phyloP scores from a whole-genome alignment of 306 rosid genomes.

The Coriaria nepalensis region DNA sequence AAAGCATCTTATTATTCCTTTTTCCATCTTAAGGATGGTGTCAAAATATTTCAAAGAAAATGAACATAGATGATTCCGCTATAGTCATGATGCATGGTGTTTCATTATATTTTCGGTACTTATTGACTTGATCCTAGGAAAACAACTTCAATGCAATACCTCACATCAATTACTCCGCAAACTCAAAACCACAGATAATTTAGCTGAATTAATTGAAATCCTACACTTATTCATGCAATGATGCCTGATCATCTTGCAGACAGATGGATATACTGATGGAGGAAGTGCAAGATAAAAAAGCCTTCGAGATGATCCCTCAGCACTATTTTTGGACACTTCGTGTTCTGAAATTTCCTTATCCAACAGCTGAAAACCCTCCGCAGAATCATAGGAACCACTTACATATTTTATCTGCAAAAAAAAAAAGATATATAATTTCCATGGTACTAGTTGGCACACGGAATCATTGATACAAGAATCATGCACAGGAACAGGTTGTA shows the following conservation, averaged over 20 bases:
- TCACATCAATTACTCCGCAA: no score
- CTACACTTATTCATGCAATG: conserved; percentile 76
- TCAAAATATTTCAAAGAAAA: no score
- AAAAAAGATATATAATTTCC: conserved; percentile 10
- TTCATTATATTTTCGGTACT: no score
- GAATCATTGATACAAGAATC: conserved; percentile 7
- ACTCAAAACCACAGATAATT: neutral
- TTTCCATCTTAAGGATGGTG: no score
- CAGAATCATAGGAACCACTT: conserved; percentile 75
- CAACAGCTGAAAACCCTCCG: conserved; percentile 56
- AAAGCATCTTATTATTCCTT: no score
- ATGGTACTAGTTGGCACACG: neutral
- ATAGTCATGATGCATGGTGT: no score
- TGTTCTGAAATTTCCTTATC: conserved; percentile 72
- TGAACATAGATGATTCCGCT: no score
- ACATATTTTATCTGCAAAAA: conserved; percentile 66
- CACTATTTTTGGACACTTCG: conserved; percentile 37
- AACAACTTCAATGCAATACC: no score
- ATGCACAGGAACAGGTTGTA: conserved; percentile 4
- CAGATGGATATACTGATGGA: conserved; percentile 94
- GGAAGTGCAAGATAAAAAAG: conserved; percentile 98
- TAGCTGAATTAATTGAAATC: conserved; percentile 20
- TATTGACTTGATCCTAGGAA: no score
- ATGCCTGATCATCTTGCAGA: conserved; percentile 75
- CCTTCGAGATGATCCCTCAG: conserved; percentile 64